A percentile compares a stretch with the other conserved stretches of the same genome.
Evolutionary conservation across 2,329 filamentous ascomycete genomes (phyloP).

Genomic region (Exophiala sideris): DNA sequence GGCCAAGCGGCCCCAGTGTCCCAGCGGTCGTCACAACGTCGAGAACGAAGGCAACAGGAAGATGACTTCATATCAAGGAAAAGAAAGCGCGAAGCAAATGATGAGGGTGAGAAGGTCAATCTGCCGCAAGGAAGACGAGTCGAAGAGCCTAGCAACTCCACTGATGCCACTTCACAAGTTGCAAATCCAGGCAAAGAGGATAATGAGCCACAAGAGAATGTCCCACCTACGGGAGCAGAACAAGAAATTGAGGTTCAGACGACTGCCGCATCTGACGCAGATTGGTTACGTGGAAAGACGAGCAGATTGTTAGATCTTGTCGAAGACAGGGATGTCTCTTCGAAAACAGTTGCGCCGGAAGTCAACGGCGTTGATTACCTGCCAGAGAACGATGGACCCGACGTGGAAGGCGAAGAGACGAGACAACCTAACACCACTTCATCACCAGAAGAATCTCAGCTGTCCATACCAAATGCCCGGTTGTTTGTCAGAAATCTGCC

Average conservation of each 20-base stretch:
- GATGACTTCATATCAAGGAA: slow-evolving; percentile 12
- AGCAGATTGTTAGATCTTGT: slow-evolving; percentile 80
- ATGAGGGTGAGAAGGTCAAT: slow-evolving; percentile 6
- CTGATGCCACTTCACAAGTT: background rate
- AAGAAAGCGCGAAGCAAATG: slow-evolving; percentile 19
- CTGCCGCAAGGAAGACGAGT: background rate
- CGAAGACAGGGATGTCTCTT: slow-evolving; percentile 64
- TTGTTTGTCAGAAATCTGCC: slow-evolving; percentile 87
- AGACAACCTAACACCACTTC: background rate
- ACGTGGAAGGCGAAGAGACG: slow-evolving; percentile 4
- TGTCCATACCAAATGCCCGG: slow-evolving; percentile 56
- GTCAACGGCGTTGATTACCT: slow-evolving; percentile 24
- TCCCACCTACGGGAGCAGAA: background rate
- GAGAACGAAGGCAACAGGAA: background rate
- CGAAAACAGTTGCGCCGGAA: slow-evolving; percentile 18
- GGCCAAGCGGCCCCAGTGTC: slow-evolving; percentile 25
- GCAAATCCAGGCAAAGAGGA: background rate
- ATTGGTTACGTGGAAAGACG: slow-evolving; percentile 89
- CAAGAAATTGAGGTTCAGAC: background rate
- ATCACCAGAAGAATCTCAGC: slow-evolving; percentile 12
- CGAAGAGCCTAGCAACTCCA: background rate
- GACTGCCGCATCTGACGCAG: slow-evolving; percentile 64
- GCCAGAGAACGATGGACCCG: slow-evolving; percentile 24
- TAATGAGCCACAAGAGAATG: too few relatives aligned
- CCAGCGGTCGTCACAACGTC: slow-evolving; percentile 2